Evolutionary conservation across 306 rosid species (phyloP), one percentile per base, ranked within the genome.

Genomic region (Lithocarpus polystachyus): DNA sequence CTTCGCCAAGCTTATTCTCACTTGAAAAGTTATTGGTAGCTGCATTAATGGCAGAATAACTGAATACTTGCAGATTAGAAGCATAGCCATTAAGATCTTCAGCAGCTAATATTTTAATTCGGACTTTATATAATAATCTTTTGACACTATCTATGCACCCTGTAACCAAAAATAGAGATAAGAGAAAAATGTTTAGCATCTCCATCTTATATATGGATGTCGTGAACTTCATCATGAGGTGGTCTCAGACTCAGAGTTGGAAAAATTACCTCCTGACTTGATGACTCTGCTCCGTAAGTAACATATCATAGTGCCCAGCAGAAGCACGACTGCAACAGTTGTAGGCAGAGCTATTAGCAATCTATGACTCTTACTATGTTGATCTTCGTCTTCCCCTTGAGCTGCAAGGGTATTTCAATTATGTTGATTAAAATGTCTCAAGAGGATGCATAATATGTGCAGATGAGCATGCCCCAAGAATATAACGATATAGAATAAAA

Each of bases 1-100:
- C 89, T 56, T 88, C 40, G 17, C 89, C 88, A 54, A 88, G 91
- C 76, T 86, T 88, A 53, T 88, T 86, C 78, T 79, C 60, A 52
- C 71, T 15, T 33, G 92, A 86, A 77, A 86, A 80, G 4, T 23
- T 12, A 11, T 77, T 6, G 5, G 88, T 86, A 43, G 89, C 88
- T 4, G 5, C 67, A 12, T 83, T 80, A 64, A 83, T 76, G 19
- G 74, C 75, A 24, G 73, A 67, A 61, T 56, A 37, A 43, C 78
- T 40, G 15, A 76, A 88, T 12, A 74, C 77, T 57, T 65, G 82
- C 60, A 85, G 54, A 79, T 85, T 73, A 24, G 84, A 82, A 71
- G 26, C 79, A 61, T 72, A 73, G 69, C 68, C 68, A 4, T 57
- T 53, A 17, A 86, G 84, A 17, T 24, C 75, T 81, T 72, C 82